These are phyloP conservation scores for Apiospora pterosperma DNA, from an alignment of 2,329 filamentous ascomycete species.

Conservation along the genomic window DNA sequence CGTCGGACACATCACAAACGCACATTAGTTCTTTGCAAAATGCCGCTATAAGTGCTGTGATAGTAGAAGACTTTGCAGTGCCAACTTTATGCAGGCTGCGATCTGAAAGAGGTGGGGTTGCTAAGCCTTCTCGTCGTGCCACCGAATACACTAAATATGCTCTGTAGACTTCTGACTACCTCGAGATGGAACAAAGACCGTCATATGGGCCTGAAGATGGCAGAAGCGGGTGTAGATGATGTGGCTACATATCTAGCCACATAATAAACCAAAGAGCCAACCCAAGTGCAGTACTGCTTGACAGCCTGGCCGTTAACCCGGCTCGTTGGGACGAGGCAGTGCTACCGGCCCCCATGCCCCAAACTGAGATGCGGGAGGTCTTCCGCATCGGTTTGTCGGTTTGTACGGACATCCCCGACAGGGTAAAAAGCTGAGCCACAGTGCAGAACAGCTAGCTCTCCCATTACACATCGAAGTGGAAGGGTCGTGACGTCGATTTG, in stretches of 20 bases:
- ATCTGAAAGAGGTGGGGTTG: neutral
- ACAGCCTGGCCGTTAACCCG: neutral
- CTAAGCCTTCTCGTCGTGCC: neutral
- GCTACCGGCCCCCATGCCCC: neutral
- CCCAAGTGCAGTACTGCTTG: neutral
- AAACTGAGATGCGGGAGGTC: neutral
- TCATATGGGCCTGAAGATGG: neutral
- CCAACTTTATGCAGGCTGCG: neutral
- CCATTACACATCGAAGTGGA: neutral
- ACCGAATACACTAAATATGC: neutral
- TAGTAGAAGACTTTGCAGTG: neutral
- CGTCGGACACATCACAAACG: neutral
- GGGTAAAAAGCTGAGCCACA: neutral
- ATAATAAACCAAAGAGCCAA: neutral
- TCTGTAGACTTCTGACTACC: no score
- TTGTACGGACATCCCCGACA: neutral
- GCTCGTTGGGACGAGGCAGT: neutral
- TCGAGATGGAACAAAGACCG: neutral
- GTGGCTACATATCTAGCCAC: neutral
- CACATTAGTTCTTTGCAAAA: neutral
- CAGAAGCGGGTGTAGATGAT: neutral
- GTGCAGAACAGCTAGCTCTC: neutral
- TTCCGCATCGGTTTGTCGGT: neutral
- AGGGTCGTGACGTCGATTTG: neutral
- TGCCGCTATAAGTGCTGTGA: neutral